phyloP scores from a whole-genome alignment of 1,284 basidiomycete species.

The Grifola frondosa region DNA sequence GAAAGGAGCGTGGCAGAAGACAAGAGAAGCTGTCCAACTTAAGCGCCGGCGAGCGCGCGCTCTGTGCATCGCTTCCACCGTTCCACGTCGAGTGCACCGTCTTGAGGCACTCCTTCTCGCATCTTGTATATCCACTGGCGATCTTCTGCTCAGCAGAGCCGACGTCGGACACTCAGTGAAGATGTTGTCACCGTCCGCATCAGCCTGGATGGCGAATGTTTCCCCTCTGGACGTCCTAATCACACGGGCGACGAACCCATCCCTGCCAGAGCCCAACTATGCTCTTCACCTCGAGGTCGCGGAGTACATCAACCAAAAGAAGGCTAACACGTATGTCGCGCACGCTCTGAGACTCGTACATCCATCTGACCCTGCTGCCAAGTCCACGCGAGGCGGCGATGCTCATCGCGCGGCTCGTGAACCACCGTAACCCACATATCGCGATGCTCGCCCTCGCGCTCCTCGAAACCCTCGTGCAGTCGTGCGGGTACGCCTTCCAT shows the following conservation, averaged over 20 bases:
- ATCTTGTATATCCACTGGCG: background rate
- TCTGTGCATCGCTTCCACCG: no score
- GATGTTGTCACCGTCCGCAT: constrained; percentile 23
- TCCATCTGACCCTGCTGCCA: constrained; percentile 7
- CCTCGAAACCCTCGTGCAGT: constrained; percentile 92
- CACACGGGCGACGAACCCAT: constrained; percentile 87
- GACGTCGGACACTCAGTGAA: background rate
- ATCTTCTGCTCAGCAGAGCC: no score
- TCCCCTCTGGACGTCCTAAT: constrained; percentile 70
- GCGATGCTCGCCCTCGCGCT: constrained; percentile 81
- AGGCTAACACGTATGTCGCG: constrained; percentile 86
- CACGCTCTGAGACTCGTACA: background rate
- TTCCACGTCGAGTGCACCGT: constrained; percentile 1
- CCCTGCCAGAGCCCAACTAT: constrained; percentile 87
- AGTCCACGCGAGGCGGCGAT: constrained; percentile 90
- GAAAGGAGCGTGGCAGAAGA: no score
- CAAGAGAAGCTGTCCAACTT: no score
- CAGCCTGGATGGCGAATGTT: constrained; percentile 34
- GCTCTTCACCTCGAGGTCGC: constrained; percentile 92
- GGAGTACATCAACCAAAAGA: constrained; percentile 91
- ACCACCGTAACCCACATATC: constrained; percentile 89
- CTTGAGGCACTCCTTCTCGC: background rate
- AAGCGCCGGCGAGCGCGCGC: no score
- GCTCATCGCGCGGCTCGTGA: constrained; percentile 77
- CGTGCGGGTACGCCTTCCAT: constrained; percentile 96